A percentile compares a stretch with the other conserved stretches of the same genome.
Evolutionary conservation across 1,284 basidiomycete species (phyloP).

Genomic region (Prillingera fragicola): DNA sequence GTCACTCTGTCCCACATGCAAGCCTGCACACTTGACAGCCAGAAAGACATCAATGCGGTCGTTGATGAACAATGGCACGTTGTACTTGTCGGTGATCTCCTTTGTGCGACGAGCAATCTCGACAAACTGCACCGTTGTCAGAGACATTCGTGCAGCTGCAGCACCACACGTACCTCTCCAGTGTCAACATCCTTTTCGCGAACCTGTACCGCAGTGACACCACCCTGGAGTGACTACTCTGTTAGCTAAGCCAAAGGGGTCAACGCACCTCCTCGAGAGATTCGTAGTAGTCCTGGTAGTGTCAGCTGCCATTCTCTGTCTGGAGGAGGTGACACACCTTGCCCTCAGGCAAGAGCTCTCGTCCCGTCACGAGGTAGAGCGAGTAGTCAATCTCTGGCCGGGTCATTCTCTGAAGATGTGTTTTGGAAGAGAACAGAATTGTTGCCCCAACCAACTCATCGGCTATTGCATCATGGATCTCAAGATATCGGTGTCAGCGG

Average conservation of each 20-base stretch:
- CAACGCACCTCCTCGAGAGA: constrained; percentile 67
- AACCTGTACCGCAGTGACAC: constrained; percentile 84
- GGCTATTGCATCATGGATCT: too few species aligned
- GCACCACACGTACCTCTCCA: constrained; percentile 55
- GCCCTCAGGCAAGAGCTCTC: constrained; percentile 70
- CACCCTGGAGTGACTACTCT: constrained; percentile 67
- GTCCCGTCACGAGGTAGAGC: constrained; percentile 78
- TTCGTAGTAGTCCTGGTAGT: constrained; percentile 62
- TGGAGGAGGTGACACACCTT: constrained; percentile 53
- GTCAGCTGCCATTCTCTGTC: constrained; percentile 10
- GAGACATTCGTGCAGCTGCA: neutral
- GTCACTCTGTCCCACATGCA: constrained; percentile 89
- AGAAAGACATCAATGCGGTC: constrained; percentile 84
- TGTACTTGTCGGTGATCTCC: constrained; percentile 69
- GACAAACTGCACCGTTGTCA: constrained; percentile 62
- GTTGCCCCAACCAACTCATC: too few species aligned
- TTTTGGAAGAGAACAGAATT: too few species aligned
- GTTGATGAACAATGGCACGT: constrained; percentile 83
- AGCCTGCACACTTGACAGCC: constrained; percentile 67
- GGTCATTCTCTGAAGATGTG: constrained; percentile 30
- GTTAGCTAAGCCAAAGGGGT: neutral
- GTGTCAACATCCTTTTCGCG: constrained; percentile 79
- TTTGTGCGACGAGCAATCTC: constrained; percentile 68
- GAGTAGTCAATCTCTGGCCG: constrained; percentile 60
- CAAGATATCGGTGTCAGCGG: too few species aligned